A percentile compares a stretch with the other conserved stretches of the same genome.
phyloP scores from a whole-genome alignment of 108 stramenopile genomes.

The Pseudonitzschia multistriata region DNA sequence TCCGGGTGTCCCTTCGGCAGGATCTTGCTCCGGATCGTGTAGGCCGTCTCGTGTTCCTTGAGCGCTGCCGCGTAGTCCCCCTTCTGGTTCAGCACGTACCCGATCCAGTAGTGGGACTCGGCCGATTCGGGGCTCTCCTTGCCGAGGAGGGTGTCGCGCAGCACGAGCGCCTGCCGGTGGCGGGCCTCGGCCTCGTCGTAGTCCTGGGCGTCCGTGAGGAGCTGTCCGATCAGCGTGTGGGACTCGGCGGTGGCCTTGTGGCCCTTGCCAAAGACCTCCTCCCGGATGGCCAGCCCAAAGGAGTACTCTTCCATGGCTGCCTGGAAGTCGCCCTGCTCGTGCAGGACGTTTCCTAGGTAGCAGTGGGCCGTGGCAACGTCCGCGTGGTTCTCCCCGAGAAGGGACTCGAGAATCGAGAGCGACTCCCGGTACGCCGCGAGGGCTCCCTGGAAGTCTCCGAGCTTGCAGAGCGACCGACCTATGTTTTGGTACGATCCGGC shows the following conservation, averaged over 20 bases:
- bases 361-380: conserved; percentile 36
- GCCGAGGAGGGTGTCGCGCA: conserved; percentile 30
- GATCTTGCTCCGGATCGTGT: conserved; percentile 29
- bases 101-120: conserved; percentile 36
- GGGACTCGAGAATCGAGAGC: conserved; percentile 36
- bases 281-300: conserved; percentile 36
- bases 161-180: conserved; percentile 38
- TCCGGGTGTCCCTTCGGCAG: conserved; percentile 32
- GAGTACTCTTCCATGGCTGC: conserved; percentile 39
- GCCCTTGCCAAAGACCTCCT: conserved; percentile 41
- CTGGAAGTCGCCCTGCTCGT: conserved; percentile 43
- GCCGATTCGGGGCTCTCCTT: conserved; percentile 39
- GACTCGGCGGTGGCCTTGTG: conserved; percentile 32
- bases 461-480: conserved; percentile 35
- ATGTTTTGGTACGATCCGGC: conserved; percentile 44
- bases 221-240: conserved; percentile 38
- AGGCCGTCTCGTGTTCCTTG: conserved; percentile 31
- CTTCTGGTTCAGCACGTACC: conserved; percentile 36
- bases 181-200: conserved; percentile 40
- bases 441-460: conserved; percentile 43
- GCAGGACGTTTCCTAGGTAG: conserved; percentile 33
- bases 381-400: conserved; percentile 44
- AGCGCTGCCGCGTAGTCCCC: conserved; percentile 27
- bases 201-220: conserved; percentile 38
- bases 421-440: conserved; percentile 41